Conservation (phyloP, 2,329 filamentous ascomycete species). For the Fonsecaea multimorphosa region DNA sequence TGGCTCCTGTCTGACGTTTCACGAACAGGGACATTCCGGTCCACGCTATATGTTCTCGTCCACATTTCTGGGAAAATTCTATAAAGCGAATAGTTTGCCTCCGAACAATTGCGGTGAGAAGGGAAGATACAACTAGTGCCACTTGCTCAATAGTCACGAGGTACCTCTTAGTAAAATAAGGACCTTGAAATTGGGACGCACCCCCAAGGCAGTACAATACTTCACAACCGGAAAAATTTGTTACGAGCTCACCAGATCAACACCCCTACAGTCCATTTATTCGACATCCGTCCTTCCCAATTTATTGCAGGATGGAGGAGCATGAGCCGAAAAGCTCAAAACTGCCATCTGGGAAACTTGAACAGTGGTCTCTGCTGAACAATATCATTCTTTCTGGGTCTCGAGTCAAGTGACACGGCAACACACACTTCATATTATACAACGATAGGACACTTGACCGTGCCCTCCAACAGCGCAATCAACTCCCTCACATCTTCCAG, state of each 20-base stretch:
- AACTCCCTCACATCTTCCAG: slow-evolving; percentile 39
- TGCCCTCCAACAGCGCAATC: slow-evolving; percentile 29
- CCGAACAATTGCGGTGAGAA: background rate
- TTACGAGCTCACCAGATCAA: background rate
- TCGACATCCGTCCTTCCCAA: background rate
- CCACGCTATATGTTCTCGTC: no score
- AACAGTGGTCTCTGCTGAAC: slow-evolving; percentile 41
- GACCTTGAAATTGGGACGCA: no score
- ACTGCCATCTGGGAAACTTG: slow-evolving; percentile 31
- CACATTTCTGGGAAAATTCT: no score
- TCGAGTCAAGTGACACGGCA: background rate
- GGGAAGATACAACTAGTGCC: background rate
- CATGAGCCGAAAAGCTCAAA: background rate
- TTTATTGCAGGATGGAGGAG: no score
- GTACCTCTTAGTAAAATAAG: no score
- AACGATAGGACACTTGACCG: slow-evolving; percentile 24
- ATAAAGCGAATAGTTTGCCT: no score
- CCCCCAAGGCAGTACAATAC: background rate
- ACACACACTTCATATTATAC: slow-evolving; percentile 1
- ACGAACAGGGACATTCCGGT: no score
- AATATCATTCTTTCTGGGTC: slow-evolving; percentile 54
- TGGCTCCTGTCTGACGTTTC: background rate
- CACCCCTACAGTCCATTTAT: background rate
- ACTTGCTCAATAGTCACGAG: no score
- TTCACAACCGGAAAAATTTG: background rate